These are phyloP conservation scores for Bertia moriformis DNA, from an alignment of 2,329 filamentous ascomycete genomes.

Conservation along the genomic window DNA sequence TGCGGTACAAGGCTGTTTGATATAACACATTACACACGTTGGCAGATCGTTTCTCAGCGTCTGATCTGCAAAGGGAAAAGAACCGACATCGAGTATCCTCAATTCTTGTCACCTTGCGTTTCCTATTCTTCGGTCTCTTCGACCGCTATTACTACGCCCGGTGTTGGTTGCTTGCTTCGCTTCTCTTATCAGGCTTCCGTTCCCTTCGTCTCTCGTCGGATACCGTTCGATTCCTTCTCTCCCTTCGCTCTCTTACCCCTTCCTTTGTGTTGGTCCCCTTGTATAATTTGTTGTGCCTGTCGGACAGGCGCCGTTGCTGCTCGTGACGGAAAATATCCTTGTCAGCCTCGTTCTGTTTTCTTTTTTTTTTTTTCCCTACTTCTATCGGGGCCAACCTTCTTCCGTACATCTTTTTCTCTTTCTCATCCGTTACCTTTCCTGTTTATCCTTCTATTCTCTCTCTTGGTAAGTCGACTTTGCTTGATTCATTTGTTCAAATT, in stretches of 20 bases:
- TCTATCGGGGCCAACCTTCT: too few species aligned
- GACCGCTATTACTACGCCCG: too few species aligned
- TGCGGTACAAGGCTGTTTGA: too few species aligned
- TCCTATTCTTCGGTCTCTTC: too few species aligned
- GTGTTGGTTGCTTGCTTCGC: neutral
- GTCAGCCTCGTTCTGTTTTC: too few species aligned
- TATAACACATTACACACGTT: too few species aligned
- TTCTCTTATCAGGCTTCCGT: neutral
- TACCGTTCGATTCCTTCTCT: too few species aligned
- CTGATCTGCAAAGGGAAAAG: neutral
- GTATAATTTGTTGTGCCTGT: neutral
- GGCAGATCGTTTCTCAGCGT: neutral
- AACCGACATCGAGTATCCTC: neutral
- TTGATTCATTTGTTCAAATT: too few species aligned
- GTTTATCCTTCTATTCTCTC: neutral
- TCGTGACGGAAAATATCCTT: too few species aligned
- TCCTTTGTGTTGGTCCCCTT: neutral
- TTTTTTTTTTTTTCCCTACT: too few species aligned
- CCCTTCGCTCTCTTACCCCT: neutral
- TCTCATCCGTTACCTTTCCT: neutral
- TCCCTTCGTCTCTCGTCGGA: too few species aligned
- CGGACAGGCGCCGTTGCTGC: neutral
- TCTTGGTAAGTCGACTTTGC: neutral
- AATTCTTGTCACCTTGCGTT: conserved; percentile 1
- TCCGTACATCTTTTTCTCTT: too few species aligned